Conservation (phyloP, 352 stramenopile species). For the Pythium chondricola region DNA sequence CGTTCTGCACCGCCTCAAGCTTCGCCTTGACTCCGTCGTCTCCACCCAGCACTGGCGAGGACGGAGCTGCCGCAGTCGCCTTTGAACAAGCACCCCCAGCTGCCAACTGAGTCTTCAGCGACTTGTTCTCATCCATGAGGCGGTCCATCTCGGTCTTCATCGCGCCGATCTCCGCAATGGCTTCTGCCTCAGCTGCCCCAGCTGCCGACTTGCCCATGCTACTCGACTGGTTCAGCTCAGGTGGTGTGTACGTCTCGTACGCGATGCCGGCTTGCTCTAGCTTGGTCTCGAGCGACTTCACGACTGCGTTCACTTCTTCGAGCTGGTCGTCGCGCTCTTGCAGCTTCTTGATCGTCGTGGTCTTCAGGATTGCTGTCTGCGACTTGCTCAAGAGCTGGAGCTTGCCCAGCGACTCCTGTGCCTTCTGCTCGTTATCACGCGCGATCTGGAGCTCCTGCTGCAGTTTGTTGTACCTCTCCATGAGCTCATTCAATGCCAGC, state of each 20-base stretch:
- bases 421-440: slow-evolving; percentile 59
- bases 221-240: slow-evolving; percentile 4
- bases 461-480: slow-evolving; percentile 46
- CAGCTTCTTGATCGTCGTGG: slow-evolving; percentile 76
- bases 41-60: neutral
- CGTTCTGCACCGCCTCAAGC: slow-evolving; percentile 32
- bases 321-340: slow-evolving; percentile 58
- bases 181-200: slow-evolving; percentile 30
- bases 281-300: slow-evolving; percentile 61
- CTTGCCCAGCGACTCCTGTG: slow-evolving; percentile 75
- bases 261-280: slow-evolving; percentile 40
- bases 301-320: slow-evolving; percentile 52
- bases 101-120: slow-evolving; percentile 24
- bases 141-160: slow-evolving; percentile 75
- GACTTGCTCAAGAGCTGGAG: slow-evolving; percentile 81
- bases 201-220: neutral
- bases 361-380: slow-evolving; percentile 79
- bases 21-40: slow-evolving; percentile 4
- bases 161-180: slow-evolving; percentile 46
- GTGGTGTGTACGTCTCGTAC: slow-evolving; percentile 25
- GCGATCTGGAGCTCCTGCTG: slow-evolving; percentile 51
- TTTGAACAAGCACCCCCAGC: neutral
- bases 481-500: slow-evolving; percentile 16
- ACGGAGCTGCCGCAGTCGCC: neutral
- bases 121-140: slow-evolving; percentile 63